Base-by-base conservation (phyloP, 1,139 yeast species). In the Pichia sp. region DNA sequence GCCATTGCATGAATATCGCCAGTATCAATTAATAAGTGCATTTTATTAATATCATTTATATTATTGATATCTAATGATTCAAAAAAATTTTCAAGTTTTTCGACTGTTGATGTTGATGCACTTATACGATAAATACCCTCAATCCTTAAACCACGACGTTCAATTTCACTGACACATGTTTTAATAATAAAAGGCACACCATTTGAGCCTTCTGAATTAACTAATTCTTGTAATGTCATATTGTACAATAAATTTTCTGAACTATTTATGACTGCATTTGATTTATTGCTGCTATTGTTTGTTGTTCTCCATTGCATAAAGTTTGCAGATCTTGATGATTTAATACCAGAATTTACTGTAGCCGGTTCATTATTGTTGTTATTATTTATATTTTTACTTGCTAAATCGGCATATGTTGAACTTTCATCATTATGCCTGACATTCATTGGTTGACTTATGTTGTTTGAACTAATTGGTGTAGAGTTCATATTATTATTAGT, bases 121-220 rank as follows among this genome's bases (percentile, higher is more conserved):
- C 95, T 86, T 58, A 91, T 86, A 61, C 99, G 77, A 70, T 93
- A 93, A 42, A 93, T 78, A 7, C 99, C 99, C 68, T 91, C 98
- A 43, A 75, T 72, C 47, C 76, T 81, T 60, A 87, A 66, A 11
- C 96, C 91, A 57, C 90, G 73, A 44, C 67, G 65, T 69, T 91
- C 96, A 48, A 93, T 89, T 62, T 86, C 95, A 41, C 73, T 72
- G n/a, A 90, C 70, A 69, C 97, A 89, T 53, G 82, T 75, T 14
- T 84, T 73, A 14, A 93, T 77, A 44, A 93, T 80, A 56, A 80
- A 68, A 8, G 99, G 99, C 11, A 89, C 76, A 2, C 55, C 55
- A 5, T 66, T 59, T 27, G 77, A 72, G 22, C 77, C 76, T 64
- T 93, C 98, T 58, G 70, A 76, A 19, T 71, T 71, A 10, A 87